Evolutionary conservation across 129 eudicot species (phyloP).

Genomic region (Silybum marianum): DNA sequence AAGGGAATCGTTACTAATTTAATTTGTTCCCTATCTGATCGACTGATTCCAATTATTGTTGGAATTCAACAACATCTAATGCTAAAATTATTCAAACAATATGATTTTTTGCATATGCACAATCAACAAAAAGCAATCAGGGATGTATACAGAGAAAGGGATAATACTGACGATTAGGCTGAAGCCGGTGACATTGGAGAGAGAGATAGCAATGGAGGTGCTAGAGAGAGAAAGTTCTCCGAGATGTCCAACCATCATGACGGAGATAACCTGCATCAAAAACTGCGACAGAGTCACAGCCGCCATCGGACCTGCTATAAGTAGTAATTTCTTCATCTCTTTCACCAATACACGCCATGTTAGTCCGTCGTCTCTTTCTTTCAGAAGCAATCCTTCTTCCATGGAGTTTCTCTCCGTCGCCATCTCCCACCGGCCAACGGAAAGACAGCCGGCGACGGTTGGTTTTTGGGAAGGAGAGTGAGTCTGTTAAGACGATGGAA

Average conservation of each 20-base stretch:
- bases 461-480: neutral
- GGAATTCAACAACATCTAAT: neutral
- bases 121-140: neutral
- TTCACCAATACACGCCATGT: constrained; percentile 42
- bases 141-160: no score
- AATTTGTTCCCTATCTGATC: neutral
- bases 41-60: no score
- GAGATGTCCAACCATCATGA: constrained; percentile 87
- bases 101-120: neutral
- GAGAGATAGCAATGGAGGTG: constrained; percentile 74
- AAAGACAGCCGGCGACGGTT: neutral
- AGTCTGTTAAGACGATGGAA: constrained; percentile 9
- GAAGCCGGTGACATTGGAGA: constrained; percentile 77
- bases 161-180: constrained; percentile 59
- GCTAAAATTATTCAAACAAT: neutral
- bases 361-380: neutral
- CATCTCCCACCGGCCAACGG: constrained; percentile 7
- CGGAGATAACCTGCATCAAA: constrained; percentile 56
- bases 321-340: constrained; percentile 61
- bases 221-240: constrained; percentile 78
- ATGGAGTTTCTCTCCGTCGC: constrained; percentile 12
- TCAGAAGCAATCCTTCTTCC: constrained; percentile 25
- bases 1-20: neutral
- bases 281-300: constrained; percentile 61
- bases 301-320: constrained; percentile 81